A percentile compares a stretch with the other conserved stretches of the same genome.
phyloP scores from a whole-genome alignment of 768 basidiomycete species.

The Phallus indusiatus region DNA sequence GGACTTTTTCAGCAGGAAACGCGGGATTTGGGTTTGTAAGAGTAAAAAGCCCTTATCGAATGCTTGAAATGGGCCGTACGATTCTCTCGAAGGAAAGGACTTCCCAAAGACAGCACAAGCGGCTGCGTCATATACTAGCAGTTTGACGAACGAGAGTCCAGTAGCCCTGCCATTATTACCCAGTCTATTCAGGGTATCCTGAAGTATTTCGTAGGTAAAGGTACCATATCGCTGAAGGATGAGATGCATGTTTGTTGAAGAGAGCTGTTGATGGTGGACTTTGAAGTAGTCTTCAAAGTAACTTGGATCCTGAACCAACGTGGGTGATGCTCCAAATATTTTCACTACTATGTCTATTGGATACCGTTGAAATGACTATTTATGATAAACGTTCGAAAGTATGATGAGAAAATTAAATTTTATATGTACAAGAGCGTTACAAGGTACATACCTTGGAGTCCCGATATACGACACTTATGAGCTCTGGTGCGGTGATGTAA shows the following conservation, averaged over 20 bases:
- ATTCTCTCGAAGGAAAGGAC: constrained; percentile 12
- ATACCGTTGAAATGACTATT: constrained; percentile 12
- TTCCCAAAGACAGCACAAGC: constrained; percentile 15
- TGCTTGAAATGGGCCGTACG: constrained; percentile 9
- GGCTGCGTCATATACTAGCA: constrained; percentile 13
- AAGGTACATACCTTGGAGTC: constrained; percentile 13
- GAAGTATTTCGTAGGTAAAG: constrained; percentile 7
- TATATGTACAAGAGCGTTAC: background rate
- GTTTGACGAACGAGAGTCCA: constrained; percentile 11
- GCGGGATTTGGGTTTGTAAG: constrained; percentile 12
- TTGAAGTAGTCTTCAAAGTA: constrained; percentile 11
- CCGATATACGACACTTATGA: constrained; percentile 15
- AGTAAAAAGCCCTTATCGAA: constrained; percentile 18
- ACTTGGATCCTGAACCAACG: background rate
- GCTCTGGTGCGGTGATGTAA: constrained; percentile 16
- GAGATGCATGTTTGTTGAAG: constrained; percentile 7
- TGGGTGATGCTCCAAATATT: constrained; percentile 12
- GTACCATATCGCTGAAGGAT: constrained; percentile 11
- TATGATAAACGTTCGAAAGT: background rate
- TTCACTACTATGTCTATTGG: constrained; percentile 11
- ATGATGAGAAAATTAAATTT: background rate
- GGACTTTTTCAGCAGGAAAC: constrained; percentile 11
- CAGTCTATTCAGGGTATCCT: background rate
- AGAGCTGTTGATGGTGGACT: constrained; percentile 10
- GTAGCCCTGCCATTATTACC: constrained; percentile 5